phyloP scores from a whole-genome alignment of 306 rosid genomes.

The Hippophae gyantsensis region DNA sequence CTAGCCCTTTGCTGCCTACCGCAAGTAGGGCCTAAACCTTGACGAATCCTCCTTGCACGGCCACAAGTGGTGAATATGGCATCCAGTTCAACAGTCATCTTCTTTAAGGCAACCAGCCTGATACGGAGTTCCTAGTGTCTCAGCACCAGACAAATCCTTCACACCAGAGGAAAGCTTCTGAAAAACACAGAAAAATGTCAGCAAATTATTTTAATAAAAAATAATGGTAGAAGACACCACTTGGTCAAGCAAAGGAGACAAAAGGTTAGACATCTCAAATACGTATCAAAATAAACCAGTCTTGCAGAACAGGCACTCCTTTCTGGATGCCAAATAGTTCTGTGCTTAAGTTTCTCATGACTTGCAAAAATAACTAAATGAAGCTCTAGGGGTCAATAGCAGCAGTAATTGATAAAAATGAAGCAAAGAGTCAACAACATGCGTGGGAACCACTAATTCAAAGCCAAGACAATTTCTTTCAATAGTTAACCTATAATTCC shows the following conservation, averaged over 20 bases:
- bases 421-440: no score
- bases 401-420: no score
- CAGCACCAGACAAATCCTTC: conserved; percentile 22
- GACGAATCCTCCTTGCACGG: conserved; percentile 30
- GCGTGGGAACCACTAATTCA: no score
- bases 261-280: no score
- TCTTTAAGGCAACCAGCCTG: conserved; percentile 19
- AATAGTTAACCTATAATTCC: no score
- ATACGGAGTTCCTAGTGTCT: conserved; percentile 16
- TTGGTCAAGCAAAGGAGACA: neutral
- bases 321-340: no score
- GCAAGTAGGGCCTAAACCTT: conserved; percentile 20
- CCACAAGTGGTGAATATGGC: conserved; percentile 30
- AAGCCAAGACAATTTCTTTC: no score
- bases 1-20: conserved; percentile 23
- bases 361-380: no score
- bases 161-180: conserved; percentile 39
- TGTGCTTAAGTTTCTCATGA: no score
- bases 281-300: no score
- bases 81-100: conserved; percentile 20
- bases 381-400: no score
- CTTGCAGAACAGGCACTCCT: no score
- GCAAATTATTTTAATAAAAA: neutral
- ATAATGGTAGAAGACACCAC: neutral
- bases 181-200: conserved; percentile 11